Conservation (phyloP, 2,329 filamentous ascomycete species). For the Pezicula radicicola region DNA sequence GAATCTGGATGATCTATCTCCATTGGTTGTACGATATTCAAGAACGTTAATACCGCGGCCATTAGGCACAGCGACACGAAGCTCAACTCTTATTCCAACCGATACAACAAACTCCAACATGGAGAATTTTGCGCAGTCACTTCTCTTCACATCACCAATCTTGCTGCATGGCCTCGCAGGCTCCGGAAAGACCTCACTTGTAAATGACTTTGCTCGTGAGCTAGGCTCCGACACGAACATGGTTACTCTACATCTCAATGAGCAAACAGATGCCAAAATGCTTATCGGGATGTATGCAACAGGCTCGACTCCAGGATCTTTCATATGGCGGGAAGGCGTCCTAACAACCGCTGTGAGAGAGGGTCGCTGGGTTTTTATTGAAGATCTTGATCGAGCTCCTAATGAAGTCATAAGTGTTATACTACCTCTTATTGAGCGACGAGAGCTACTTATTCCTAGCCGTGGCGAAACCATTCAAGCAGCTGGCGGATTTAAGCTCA, state of each 20-base stretch:
- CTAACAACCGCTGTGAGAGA: conserved; percentile 91
- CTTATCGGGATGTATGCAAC: conserved; percentile 93
- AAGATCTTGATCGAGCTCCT: conserved; percentile 92
- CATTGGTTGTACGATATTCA: conserved; percentile 62
- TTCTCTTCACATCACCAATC: conserved; percentile 69
- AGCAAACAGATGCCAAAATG: conserved; percentile 97
- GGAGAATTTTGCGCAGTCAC: conserved; percentile 60
- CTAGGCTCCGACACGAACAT: conserved; percentile 78
- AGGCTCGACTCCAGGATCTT: conserved; percentile 81
- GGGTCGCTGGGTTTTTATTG: conserved; percentile 94
- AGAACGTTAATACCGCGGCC: conserved; percentile 64
- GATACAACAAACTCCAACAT: conserved; percentile 72
- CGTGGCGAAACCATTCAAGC: conserved; percentile 84
- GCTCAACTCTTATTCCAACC: conserved; percentile 63
- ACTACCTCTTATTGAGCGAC: conserved; percentile 85
- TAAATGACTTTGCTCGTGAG: conserved; percentile 77
- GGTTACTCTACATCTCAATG: conserved; percentile 94
- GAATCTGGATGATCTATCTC: conserved; percentile 46
- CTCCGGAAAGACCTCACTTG: conserved; percentile 84
- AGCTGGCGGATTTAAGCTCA: conserved; percentile 80
- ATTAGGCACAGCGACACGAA: conserved; percentile 42
- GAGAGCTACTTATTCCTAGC: conserved; percentile 87
- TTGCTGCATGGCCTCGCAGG: conserved; percentile 81
- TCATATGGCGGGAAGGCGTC: conserved; percentile 88
- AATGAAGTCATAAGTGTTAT: conserved; percentile 93